Percentiles rank a stretch among this genome's conserved stretches.
Evolutionary conservation across 2,329 filamentous ascomycete species (phyloP).

Genomic region (Fusarium sp.): DNA sequence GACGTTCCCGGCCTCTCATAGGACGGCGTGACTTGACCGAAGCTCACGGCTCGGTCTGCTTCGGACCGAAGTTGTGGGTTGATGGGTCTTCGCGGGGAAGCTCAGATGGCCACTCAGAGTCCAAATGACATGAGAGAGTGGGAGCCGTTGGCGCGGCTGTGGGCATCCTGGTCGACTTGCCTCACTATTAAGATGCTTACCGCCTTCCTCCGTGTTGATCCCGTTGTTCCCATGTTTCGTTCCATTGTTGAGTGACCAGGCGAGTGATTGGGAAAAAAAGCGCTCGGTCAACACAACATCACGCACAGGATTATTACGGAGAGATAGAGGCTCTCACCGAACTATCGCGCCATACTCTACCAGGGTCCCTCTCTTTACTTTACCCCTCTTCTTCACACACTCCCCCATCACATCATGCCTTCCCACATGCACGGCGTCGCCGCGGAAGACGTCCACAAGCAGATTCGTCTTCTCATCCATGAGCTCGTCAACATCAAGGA

Average conservation of each 20-base stretch:
- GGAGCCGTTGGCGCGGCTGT: conserved; percentile 15
- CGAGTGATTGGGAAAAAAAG: background rate
- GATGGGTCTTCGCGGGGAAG: background rate
- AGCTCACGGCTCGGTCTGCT: conserved; percentile 26
- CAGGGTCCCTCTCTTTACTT: background rate
- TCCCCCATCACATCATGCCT: conserved; percentile 40
- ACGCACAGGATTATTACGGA: background rate
- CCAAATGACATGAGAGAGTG: background rate
- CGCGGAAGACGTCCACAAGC: conserved; percentile 60
- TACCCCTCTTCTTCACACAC: background rate
- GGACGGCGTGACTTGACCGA: background rate
- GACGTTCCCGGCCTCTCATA: background rate
- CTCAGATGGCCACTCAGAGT: conserved; percentile 3
- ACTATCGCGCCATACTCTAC: background rate
- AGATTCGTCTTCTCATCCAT: conserved; percentile 75
- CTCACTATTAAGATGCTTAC: conserved; percentile 3
- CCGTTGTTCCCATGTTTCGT: background rate
- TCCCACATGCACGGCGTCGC: conserved; percentile 58
- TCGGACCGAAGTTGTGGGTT: conserved; percentile 35
- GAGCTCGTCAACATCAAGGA: conserved; percentile 84
- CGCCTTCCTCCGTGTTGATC: conserved; percentile 2
- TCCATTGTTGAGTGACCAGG: background rate
- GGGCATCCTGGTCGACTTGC: conserved; percentile 15
- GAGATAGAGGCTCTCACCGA: background rate
- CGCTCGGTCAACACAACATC: background rate